These are phyloP conservation scores for Colletotrichum cordylinicola DNA, from an alignment of 2,329 filamentous ascomycete genomes.

Conservation along the genomic window DNA sequence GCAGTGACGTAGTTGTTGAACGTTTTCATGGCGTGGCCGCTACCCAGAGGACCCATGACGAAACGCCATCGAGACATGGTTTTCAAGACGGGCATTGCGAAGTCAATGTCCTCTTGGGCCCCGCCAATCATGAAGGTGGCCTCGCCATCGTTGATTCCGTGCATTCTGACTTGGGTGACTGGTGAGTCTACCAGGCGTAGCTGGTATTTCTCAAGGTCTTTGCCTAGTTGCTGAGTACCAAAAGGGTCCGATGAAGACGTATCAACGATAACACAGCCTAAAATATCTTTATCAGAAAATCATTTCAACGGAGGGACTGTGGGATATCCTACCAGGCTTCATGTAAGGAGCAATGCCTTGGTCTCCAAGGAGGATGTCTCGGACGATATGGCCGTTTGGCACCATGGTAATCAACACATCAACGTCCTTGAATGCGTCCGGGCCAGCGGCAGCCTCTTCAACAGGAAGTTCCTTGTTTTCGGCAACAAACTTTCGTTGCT, in stretches of 20 bases:
- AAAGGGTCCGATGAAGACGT: not conserved
- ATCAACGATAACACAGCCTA: not conserved
- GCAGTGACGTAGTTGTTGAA: not conserved
- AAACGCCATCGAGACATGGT: not conserved
- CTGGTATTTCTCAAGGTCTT: not conserved
- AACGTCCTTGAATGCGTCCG: not conserved
- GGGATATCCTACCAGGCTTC: not conserved
- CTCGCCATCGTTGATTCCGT: not conserved
- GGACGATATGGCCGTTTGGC: not conserved
- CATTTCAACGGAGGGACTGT: not conserved
- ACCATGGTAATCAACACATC: not conserved
- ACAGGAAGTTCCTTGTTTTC: not conserved
- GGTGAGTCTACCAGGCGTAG: not conserved
- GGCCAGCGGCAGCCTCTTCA: not conserved
- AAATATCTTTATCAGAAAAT: not conserved
- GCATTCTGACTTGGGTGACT: not conserved
- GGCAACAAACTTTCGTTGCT: not conserved
- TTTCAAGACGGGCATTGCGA: not conserved
- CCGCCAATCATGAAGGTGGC: not conserved
- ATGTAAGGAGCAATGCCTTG: not conserved
- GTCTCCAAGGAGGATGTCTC: not conserved
- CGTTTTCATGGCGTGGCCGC: not conserved
- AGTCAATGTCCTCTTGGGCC: not conserved
- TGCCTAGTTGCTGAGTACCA: not conserved
- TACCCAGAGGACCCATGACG: not conserved